phyloP scores from a whole-genome alignment of 768 basidiomycete species.

The Serendipita sp. region DNA sequence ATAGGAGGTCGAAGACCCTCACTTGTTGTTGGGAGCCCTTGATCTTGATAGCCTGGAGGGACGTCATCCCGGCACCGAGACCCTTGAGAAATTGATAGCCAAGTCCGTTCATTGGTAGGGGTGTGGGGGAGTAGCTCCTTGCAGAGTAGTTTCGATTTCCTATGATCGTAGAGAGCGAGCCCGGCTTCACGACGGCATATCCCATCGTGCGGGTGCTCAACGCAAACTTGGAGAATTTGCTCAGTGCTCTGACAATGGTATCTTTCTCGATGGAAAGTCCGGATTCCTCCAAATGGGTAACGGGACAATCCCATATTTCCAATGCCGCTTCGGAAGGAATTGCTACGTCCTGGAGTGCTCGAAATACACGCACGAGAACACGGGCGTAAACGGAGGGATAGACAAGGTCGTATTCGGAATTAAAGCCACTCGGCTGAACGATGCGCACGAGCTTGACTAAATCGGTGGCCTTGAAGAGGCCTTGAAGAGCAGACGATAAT shows the following conservation, averaged over 20 bases:
- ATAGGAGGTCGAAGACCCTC: not conserved
- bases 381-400: not conserved
- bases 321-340: not conserved
- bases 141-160: not conserved
- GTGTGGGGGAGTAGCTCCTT: not conserved
- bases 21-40: not conserved
- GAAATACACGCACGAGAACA: not conserved
- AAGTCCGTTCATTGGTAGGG: not conserved
- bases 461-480: constrained; percentile 2
- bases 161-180: not conserved
- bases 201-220: not conserved
- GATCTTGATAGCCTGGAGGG: not conserved
- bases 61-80: not conserved
- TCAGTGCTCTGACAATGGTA: not conserved
- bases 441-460: not conserved
- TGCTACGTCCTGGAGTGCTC: not conserved
- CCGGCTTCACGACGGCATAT: not conserved
- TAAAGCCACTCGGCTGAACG: not conserved
- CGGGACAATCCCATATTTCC: not conserved
- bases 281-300: not conserved
- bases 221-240: not conserved
- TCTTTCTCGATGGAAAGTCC: not conserved
- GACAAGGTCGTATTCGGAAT: not conserved
- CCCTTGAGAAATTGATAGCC: not conserved
- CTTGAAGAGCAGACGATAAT: not conserved